Base-by-base conservation (phyloP, 225 moss, liverwort and hornwort genomes). In the Climacium dendroides region DNA sequence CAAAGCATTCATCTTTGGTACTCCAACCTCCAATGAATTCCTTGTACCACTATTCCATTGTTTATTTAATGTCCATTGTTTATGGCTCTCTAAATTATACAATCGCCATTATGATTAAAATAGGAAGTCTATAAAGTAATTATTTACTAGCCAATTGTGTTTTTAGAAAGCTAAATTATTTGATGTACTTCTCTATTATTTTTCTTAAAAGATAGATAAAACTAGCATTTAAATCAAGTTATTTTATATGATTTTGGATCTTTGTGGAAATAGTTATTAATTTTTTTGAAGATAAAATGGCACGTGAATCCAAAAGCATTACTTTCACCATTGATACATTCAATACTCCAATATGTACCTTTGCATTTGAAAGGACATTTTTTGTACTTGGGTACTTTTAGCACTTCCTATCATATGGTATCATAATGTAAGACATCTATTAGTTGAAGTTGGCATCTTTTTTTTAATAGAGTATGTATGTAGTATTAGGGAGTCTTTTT, bases 1-100 rank as follows among this genome's bases (percentile, higher is more conserved):
- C 2, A 9, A 32, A 1, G 4, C 50, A 84, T 83, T 65, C 14
- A 67, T 67, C 19, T 13, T n/a, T 0, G 1, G 1, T 64, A 28
- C 8, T n/a, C 2, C 1, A 73, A 15, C 15, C 13, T 43, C 47
- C 5, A 48, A 35, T 8, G 3, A 5, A 55, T 60, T 84, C 26
- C 25, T 72, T 47, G 5, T 13, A 53, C 13, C 26, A 10, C 37
- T 82, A 2, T 66, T n/a, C 52, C 8, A 16, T 3, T 0, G 0
- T 1, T 10, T 47, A 3, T 45, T 45, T 23, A 10, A 47, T 47
- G 39, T 78, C 7, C 5, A 57, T 78, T 2, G 2, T 37, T 55
- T 7, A 10, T 2, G 2, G 3, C 25, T 53, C 6, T 16, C 2
- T 54, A 1, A 54, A 3, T 78, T 54, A 6, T 1, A 2, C 16